These are phyloP conservation scores for Xylaria sp. DNA, from an alignment of 2,329 filamentous ascomycete genomes.

Conservation along the genomic window DNA sequence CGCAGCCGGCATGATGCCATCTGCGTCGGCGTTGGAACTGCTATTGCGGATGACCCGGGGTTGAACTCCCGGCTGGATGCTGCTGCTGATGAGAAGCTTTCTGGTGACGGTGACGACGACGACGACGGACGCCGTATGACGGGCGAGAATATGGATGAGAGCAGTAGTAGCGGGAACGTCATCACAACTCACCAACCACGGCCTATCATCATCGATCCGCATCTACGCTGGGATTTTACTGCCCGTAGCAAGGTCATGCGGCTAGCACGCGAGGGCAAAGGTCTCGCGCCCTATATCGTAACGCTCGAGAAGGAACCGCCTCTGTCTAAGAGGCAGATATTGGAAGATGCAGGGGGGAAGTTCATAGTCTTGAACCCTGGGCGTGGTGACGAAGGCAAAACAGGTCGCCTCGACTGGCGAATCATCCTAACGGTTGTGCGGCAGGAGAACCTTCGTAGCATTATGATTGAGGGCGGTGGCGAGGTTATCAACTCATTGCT, in stretches of 20 bases:
- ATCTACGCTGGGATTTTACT: conserved; percentile 75
- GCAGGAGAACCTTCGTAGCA: conserved; percentile 72
- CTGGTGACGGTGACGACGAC: conserved; percentile 26
- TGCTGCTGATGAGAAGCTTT: conserved; percentile 48
- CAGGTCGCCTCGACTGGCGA: conserved; percentile 69
- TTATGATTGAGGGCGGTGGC: conserved; percentile 94
- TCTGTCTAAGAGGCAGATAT: conserved; percentile 54
- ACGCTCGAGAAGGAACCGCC: conserved; percentile 62
- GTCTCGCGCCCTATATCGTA: conserved; percentile 79
- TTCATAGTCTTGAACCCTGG: conserved; percentile 56
- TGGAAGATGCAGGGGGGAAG: conserved; percentile 64
- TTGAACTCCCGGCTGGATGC: conserved; percentile 82
- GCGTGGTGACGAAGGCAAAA: conserved; percentile 47
- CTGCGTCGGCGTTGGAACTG: conserved; percentile 85
- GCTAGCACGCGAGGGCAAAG: conserved; percentile 71
- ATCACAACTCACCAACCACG: conserved; percentile 71
- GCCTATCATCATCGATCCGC: conserved; percentile 85
- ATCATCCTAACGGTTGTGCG: conserved; percentile 70
- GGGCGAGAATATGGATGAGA: conserved; percentile 45
- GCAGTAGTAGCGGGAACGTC: conserved; percentile 36
- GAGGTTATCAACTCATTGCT: conserved; percentile 84
- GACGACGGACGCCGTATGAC: not conserved
- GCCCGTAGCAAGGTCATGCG: conserved; percentile 72
- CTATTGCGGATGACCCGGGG: conserved; percentile 84
- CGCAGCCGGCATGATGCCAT: conserved; percentile 86